These are phyloP conservation scores for Penicillium corylophilum DNA, from an alignment of 2,329 filamentous ascomycete genomes.

Conservation along the genomic window DNA sequence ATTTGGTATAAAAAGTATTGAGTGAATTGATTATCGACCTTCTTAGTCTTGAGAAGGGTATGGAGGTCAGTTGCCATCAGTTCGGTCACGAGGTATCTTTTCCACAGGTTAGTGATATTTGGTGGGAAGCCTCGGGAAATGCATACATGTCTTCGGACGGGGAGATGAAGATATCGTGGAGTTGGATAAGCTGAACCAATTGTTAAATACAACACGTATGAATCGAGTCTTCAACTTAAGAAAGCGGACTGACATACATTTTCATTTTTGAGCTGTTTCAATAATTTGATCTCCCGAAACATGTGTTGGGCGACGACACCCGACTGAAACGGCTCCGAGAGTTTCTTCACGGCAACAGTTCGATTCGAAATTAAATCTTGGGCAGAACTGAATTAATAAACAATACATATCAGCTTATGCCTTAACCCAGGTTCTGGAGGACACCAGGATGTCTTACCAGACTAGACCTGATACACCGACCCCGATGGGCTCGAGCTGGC, in stretches of 20 bases:
- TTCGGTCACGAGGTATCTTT: conserved; percentile 95
- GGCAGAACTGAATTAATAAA: conserved; percentile 67
- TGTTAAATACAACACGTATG: conserved; percentile 22
- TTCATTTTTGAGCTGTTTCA: conserved; percentile 95
- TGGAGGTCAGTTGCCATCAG: conserved; percentile 94
- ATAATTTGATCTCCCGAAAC: conserved; percentile 91
- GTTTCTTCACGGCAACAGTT: conserved; percentile 98
- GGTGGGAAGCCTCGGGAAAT: neutral
- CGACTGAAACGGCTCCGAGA: conserved; percentile 99
- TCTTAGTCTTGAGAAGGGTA: conserved; percentile 86
- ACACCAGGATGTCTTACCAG: conserved; percentile 63
- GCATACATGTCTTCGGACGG: conserved; percentile 95
- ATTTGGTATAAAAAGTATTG: conserved; percentile 99
- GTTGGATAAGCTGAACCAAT: conserved; percentile 74
- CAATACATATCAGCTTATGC: conserved; percentile 6
- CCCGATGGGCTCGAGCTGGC: conserved; percentile 92
- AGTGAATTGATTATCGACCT: conserved; percentile 97
- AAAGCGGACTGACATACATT: conserved; percentile 62
- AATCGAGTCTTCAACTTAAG: accelerated
- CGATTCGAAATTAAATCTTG: conserved; percentile 95
- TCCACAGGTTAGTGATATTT: neutral
- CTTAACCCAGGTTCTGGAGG: conserved; percentile 1
- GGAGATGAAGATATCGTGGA: conserved; percentile 99
- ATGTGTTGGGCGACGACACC: conserved; percentile 94
- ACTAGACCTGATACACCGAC: conserved; percentile 99